phyloP scores from a whole-genome alignment of 2,329 filamentous ascomycete genomes.

The Xylaria sp. region DNA sequence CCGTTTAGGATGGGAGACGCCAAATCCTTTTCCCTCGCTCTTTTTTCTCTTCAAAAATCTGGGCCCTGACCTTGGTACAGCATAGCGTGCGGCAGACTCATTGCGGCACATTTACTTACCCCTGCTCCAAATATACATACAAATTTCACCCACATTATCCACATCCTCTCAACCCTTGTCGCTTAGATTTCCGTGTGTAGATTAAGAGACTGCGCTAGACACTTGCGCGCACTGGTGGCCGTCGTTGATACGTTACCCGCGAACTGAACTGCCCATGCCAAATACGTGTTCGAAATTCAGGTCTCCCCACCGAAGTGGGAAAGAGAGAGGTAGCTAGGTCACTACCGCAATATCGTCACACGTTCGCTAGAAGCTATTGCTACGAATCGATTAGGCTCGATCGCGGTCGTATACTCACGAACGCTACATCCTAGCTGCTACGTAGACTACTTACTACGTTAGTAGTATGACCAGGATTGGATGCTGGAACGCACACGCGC shows the following conservation, averaged over 20 bases:
- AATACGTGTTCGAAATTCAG: conserved; percentile 1
- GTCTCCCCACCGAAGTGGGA: neutral
- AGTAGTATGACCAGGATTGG: neutral
- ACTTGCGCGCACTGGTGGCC: neutral
- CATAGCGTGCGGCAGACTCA: neutral
- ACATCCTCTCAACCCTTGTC: conserved; percentile 8
- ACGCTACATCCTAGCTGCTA: neutral
- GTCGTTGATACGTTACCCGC: conserved; percentile 3
- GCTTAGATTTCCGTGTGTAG: neutral
- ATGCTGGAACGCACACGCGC: neutral
- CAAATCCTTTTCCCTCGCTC: too few species aligned
- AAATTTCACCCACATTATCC: conserved; percentile 10
- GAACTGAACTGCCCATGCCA: neutral
- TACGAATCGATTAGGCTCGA: neutral
- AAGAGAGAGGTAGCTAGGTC: neutral
- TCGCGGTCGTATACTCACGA: neutral
- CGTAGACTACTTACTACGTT: neutral
- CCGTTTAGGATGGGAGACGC: conserved; percentile 6
- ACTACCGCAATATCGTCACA: neutral
- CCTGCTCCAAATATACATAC: conserved; percentile 1
- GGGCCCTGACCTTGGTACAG: neutral
- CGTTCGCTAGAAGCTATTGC: neutral
- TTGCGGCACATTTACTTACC: neutral
- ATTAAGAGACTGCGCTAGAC: neutral
- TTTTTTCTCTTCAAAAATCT: neutral